phyloP scores from a whole-genome alignment of 2,329 filamentous ascomycete genomes.

The Fusarium pseudonygamai region DNA sequence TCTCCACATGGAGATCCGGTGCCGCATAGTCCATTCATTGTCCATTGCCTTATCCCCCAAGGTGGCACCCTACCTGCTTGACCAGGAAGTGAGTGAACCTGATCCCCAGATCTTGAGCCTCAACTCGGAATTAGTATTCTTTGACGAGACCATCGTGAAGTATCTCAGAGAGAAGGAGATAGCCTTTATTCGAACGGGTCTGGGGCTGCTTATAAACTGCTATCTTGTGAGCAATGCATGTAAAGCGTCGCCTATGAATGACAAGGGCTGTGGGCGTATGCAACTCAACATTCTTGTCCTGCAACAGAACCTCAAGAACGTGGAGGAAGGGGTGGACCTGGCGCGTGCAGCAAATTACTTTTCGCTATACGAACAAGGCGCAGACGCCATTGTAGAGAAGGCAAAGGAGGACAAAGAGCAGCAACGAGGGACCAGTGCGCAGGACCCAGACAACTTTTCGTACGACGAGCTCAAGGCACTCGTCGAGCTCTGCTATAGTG shows the following conservation, averaged over 20 bases:
- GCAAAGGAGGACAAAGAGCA: constrained; percentile 61
- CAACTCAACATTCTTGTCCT: constrained; percentile 93
- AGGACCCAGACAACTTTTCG: constrained; percentile 59
- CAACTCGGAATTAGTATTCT: constrained; percentile 84
- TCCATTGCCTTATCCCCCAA: constrained; percentile 68
- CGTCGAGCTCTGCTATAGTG: constrained; percentile 74
- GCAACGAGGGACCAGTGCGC: constrained; percentile 47
- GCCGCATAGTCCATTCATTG: constrained; percentile 84
- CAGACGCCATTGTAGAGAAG: constrained; percentile 71
- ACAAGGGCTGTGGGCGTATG: constrained; percentile 84
- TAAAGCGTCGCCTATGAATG: constrained; percentile 84
- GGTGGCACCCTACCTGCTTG: constrained; percentile 69
- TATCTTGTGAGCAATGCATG: constrained; percentile 78
- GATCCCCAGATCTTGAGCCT: constrained; percentile 84
- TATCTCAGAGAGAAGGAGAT: constrained; percentile 78
- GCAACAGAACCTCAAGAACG: constrained; percentile 95
- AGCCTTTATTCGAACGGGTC: constrained; percentile 78
- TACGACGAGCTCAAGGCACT: constrained; percentile 74
- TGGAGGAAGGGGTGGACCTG: constrained; percentile 76
- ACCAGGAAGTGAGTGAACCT: constrained; percentile 79
- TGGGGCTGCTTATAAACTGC: constrained; percentile 80
- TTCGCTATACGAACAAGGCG: constrained; percentile 71
- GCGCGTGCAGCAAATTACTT: constrained; percentile 73
- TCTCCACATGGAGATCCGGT: constrained; percentile 87
- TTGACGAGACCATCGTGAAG: constrained; percentile 81